phyloP scores from a whole-genome alignment of 2,329 filamentous ascomycete genomes.

The Furcasterigmium furcatum region DNA sequence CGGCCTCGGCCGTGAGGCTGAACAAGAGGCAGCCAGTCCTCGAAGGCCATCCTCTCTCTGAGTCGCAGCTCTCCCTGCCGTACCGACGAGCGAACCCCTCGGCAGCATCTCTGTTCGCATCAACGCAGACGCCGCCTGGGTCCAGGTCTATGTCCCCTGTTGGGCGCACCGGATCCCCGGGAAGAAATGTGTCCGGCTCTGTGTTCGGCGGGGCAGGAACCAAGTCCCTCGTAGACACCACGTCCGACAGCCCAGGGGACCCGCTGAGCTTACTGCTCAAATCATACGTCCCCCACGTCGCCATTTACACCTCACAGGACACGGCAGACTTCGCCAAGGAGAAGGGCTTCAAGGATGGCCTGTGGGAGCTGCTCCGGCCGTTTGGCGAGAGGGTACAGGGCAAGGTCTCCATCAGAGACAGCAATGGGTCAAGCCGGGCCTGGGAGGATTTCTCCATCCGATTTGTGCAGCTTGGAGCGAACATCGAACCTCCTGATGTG shows the following conservation, averaged over 20 bases:
- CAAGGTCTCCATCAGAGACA: conserved; percentile 88
- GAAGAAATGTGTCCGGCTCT: conserved; percentile 54
- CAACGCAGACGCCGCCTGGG: conserved; percentile 63
- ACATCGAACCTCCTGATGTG: conserved; percentile 48
- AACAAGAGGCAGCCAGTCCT: conserved; percentile 60
- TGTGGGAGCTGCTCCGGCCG: conserved; percentile 82
- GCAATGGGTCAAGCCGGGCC: conserved; percentile 74
- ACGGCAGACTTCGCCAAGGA: conserved; percentile 75
- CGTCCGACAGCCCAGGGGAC: conserved; percentile 45
- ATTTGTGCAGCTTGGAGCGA: conserved; percentile 70
- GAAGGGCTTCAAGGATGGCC: conserved; percentile 80
- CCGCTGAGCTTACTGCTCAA: conserved; percentile 69
- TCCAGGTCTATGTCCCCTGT: conserved; percentile 68
- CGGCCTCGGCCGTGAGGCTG: conserved; percentile 55
- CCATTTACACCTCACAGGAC: conserved; percentile 81
- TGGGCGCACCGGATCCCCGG: conserved; percentile 51
- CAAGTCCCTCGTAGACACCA: conserved; percentile 39
- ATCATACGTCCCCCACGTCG: conserved; percentile 86
- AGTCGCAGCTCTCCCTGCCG: conserved; percentile 51
- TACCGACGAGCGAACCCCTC: conserved; percentile 54
- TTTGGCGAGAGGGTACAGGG: conserved; percentile 88
- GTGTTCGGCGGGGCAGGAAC: conserved; percentile 48
- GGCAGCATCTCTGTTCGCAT: conserved; percentile 60
- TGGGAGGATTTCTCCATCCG: conserved; percentile 90
- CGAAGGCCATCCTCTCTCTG: conserved; percentile 40